Evolutionary conservation across 352 stramenopile genomes (phyloP).

Genomic region (Phytopythium ostracodes): DNA sequence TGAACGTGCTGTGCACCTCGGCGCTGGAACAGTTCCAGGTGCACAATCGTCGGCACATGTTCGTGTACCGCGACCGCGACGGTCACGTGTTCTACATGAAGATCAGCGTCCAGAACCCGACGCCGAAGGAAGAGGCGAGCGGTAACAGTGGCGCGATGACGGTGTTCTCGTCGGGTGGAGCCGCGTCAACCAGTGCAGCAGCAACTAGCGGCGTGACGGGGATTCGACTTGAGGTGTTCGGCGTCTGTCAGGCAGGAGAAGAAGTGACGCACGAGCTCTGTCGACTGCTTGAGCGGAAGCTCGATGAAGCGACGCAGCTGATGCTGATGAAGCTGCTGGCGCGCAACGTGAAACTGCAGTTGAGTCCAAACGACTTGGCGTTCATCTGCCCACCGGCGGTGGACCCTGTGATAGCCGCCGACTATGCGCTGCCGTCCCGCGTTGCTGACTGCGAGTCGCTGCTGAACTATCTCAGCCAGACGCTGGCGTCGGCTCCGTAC

Average conservation of each 20-base stretch:
- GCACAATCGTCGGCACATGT: conserved; percentile 83
- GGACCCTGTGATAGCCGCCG: conserved; percentile 28
- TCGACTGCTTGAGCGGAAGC: conserved; percentile 74
- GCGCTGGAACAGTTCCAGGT: conserved; percentile 88
- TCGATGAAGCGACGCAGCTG: conserved; percentile 81
- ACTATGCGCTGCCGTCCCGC: conserved; percentile 44
- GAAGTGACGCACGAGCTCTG: conserved; percentile 85
- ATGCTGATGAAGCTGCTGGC: conserved; percentile 86
- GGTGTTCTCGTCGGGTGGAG: background rate
- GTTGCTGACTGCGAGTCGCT: conserved; percentile 31
- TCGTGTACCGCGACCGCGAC: conserved; percentile 82
- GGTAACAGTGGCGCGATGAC: background rate
- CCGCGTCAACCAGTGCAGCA: conserved; percentile 3
- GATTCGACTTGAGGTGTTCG: conserved; percentile 82
- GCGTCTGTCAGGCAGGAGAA: conserved; percentile 71
- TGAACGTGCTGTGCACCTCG: conserved; percentile 81
- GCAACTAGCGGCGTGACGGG: conserved; percentile 18
- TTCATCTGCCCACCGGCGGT: conserved; percentile 67
- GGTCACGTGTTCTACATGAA: conserved; percentile 90
- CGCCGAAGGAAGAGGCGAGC: conserved; percentile 1
- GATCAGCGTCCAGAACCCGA: conserved; percentile 56
- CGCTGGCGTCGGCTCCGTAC: conserved; percentile 46
- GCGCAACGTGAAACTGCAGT: conserved; percentile 82
- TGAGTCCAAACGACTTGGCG: conserved; percentile 61
- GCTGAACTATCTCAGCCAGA: conserved; percentile 61